A percentile compares a stretch with the other conserved stretches of the same genome.
Conservation (phyloP, 164 flowering plant species). For the Houttuynia cordata region DNA sequence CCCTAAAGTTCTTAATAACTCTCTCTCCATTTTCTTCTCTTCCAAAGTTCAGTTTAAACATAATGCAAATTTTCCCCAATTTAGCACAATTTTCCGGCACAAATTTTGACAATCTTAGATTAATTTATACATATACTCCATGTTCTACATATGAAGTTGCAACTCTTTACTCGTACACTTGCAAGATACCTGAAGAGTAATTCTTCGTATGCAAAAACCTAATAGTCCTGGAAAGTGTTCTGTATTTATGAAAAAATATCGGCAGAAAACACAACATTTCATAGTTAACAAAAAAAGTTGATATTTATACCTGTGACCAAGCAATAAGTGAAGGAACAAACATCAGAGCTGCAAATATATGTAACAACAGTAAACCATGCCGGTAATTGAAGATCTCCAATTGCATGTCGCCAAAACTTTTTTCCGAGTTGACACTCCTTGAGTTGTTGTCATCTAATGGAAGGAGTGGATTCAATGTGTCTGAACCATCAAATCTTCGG, state of each 20-base stretch:
- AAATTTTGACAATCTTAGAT: not conserved
- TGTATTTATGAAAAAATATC: not conserved
- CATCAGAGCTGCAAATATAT: conserved; percentile 63
- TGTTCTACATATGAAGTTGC: not conserved
- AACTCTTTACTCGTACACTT: too few species aligned
- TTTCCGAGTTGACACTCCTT: conserved; percentile 37
- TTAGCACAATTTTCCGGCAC: too few species aligned
- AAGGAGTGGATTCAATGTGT: conserved; percentile 15
- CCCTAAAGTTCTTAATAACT: too few species aligned
- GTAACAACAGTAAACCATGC: conserved; percentile 71
- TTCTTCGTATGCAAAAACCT: too few species aligned
- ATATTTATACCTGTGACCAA: conserved; percentile 94
- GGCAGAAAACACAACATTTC: not conserved
- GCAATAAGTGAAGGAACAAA: conserved; percentile 81
- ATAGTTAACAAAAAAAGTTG: not conserved
- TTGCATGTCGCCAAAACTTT: conserved; percentile 67
- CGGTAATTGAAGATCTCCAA: conserved; percentile 72
- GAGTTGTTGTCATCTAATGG: conserved; percentile 32
- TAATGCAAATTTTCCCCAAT: too few species aligned
- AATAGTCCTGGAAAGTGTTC: too few species aligned
- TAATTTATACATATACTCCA: not conserved
- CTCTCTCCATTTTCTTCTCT: too few species aligned
- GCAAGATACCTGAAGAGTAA: too few species aligned
- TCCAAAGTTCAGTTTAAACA: too few species aligned
- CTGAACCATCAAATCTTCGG: conserved; percentile 8